Base-by-base conservation (phyloP, 176 grass and related monocot genomes). In the Aegilops sharonensis region DNA sequence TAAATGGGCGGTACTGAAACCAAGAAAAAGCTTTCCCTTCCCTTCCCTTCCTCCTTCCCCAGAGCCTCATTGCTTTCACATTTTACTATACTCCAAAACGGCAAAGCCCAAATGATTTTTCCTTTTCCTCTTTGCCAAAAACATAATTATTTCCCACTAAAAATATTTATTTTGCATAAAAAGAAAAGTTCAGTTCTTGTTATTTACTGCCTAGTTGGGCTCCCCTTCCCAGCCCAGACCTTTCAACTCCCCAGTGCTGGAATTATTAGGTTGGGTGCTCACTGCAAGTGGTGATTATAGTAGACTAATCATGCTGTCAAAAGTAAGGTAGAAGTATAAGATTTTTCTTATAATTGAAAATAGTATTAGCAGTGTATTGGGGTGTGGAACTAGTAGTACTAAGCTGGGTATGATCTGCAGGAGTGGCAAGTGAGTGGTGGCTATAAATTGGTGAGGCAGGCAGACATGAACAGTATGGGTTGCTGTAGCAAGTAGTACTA, bases 1-100 rank as follows among this genome's bases (percentile, higher is more conserved):
- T 82, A 90, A 90, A 90, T 90, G 30, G 83, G 52, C 32, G 17
- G 23, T 65, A 14, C 76, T 80, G 87, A 85, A 65, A 73, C 75
- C 67, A 64, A 83, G 76, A 73, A 85, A 83, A 80, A 60, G 17
- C 25, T 35, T 17, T 52, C 37, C 32, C 9, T 2, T 62, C 37
- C 32, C 9, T 2, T 62, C 43, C 37, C 42, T 50, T 31, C 37
- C 32, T 64, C 84, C 23, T 47, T 84, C 45, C 39, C 42, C 67
- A 35, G 48, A 13, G 8, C 24, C 52, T 34, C 9, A 15, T 48
- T 64, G 56, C 70, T 76, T 76, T 76, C 72, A 76, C 72, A 76
- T 75, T 75, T 75, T 75, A 75, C 70, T 4, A 54, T 4, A 54
- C 6, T 62, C n/a, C 59, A 63, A 63, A 63, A 54, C 50, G 2